A percentile compares a stretch with the other conserved stretches of the same genome.
Evolutionary conservation across 2,329 filamentous ascomycete species (phyloP).

Genomic region (Ascocoryne sarcoides): DNA sequence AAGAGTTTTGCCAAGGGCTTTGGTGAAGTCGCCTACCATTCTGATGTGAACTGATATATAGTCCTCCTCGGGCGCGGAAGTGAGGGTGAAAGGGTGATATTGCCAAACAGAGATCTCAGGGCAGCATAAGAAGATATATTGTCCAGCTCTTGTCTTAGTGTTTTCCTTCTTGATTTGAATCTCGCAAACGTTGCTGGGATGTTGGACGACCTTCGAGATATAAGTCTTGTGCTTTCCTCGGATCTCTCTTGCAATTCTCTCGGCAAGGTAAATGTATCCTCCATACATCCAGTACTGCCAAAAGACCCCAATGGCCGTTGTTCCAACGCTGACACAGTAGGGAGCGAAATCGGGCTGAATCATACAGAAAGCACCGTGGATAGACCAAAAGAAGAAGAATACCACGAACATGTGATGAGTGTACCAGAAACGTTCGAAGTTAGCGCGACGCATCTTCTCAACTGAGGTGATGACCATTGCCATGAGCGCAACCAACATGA

Average conservation of each 20-base stretch:
- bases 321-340: constrained; percentile 62
- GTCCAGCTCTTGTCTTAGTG: constrained; percentile 71
- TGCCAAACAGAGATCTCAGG: constrained; percentile 82
- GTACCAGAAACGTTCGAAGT: constrained; percentile 88
- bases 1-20: constrained; percentile 56
- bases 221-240: constrained; percentile 76
- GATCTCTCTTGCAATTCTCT: constrained; percentile 69
- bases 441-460: constrained; percentile 68
- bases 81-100: constrained; percentile 81
- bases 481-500: constrained; percentile 73
- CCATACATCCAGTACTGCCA: constrained; percentile 89
- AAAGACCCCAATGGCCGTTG: constrained; percentile 64
- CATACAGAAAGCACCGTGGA: constrained; percentile 86
- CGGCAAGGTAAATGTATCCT: constrained; percentile 71
- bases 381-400: constrained; percentile 87
- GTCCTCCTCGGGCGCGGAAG: constrained; percentile 80
- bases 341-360: constrained; percentile 76
- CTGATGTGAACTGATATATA: constrained; percentile 84
- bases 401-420: constrained; percentile 81
- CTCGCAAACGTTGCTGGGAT: constrained; percentile 81
- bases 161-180: constrained; percentile 89
- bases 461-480: constrained; percentile 70
- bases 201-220: constrained; percentile 82
- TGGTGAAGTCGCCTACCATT: constrained; percentile 76
- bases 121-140: constrained; percentile 86